Evolutionary conservation across 306 rosid genomes (phyloP), one percentile per base, ranked within the genome.

Genomic region (Cucurbita moschata): DNA sequence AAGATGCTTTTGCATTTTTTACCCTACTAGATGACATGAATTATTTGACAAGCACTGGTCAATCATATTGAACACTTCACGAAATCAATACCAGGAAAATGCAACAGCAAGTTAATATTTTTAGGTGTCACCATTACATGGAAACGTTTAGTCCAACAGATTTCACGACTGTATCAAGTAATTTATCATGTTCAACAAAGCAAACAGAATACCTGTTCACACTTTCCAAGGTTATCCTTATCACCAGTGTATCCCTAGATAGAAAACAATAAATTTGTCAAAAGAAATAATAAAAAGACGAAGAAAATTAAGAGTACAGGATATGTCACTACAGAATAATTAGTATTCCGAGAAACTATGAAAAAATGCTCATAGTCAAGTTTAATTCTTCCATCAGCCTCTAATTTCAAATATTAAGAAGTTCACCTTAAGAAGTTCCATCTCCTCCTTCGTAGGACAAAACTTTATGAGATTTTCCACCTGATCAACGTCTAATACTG

Each of bases 401-500:
- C 35, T 70, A 51, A 35, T 49, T 10, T 35, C 43, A 76, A 52
- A 5, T 35, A 57, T 38, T 53, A 21, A 18, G 73, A 81, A 73
- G 56, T 71, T 77, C 79, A 95, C 99, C 99, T 88, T 95, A 74
- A 95, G 88, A 83, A 89, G 96, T 62, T 95, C 97, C 97, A 91
- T 95, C 86, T 95, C 99, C 81, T 95, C 99, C 83, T 95, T 91
- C 62, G 99, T 91, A 52, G 99, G 99, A 83, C 99, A 95, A 85
- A 88, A 95, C 82, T 89, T 95, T 43, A 87, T 87, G 53, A 95
- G 95, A 82, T 90, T 95, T 64, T 95, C 99, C 86, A 95, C 97
- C 85, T 95, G 97, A 81, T 95, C 99, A 85, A 85, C 86, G 63
- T 95, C 97, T 80, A 95, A 88, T 78, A 87, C 91, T 7, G 99